Evolutionary conservation across 306 rosid species (phyloP).

Genomic region (Vigna hirtella): DNA sequence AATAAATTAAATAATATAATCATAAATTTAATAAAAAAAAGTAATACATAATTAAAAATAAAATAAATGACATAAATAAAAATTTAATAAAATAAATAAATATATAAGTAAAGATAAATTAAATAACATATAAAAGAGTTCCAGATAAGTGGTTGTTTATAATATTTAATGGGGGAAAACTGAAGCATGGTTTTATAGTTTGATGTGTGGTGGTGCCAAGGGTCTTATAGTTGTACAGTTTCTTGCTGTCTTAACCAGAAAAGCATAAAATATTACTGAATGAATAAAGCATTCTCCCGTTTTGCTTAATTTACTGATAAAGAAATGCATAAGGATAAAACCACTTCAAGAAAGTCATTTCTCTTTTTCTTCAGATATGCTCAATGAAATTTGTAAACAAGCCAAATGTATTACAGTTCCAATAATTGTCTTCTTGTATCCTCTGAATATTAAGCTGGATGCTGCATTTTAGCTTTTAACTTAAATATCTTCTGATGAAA

Average conservation of each 20-base stretch:
- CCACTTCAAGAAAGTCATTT: conserved; percentile 22
- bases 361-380: not conserved
- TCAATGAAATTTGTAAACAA: no score
- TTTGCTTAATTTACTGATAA: conserved; percentile 23
- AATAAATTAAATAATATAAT: no score
- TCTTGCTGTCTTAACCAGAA: conserved; percentile 10
- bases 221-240: conserved; percentile 1
- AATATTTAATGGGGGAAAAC: not conserved
- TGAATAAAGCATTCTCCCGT: conserved; percentile 5
- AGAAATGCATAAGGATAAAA: conserved; percentile 5
- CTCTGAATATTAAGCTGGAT: no score
- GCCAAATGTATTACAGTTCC: no score
- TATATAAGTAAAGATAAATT: no score
- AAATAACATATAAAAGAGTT: no score
- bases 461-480: no score
- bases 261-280: conserved; percentile 14
- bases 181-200: not conserved
- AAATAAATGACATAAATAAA: no score
- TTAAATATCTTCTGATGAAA: not conserved
- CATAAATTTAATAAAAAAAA: no score
- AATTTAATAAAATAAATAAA: no score
- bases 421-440: not conserved
- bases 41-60: no score
- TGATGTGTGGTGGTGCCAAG: not conserved
- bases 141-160: not conserved